Percentiles rank a stretch among this genome's conserved stretches.
Evolutionary conservation across 2,329 filamentous ascomycete genomes (phyloP).

Genomic region (Fusarium nisikadoi): DNA sequence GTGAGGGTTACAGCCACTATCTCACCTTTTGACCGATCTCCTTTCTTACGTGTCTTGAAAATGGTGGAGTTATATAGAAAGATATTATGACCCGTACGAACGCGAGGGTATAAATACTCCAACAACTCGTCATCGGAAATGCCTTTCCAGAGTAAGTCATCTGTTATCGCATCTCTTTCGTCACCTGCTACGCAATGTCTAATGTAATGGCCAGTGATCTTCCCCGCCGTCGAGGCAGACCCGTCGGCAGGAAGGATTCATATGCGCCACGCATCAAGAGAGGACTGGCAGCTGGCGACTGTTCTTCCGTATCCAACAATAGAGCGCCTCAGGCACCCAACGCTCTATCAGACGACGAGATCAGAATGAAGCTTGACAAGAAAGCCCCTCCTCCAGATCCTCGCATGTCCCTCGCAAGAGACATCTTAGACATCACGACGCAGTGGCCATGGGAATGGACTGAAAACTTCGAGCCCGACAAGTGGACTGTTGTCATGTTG

Average conservation of each 20-base stretch:
- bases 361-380: neutral
- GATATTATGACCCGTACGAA: neutral
- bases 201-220: neutral
- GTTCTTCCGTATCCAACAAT: neutral
- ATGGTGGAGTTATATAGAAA: neutral
- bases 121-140: rapidly evolving
- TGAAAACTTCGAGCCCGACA: neutral
- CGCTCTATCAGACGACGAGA: neutral
- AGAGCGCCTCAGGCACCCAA: neutral
- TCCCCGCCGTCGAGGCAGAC: neutral
- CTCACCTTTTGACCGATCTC: neutral
- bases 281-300: neutral
- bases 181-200: neutral
- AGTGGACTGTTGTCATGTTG: neutral
- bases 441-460: neutral
- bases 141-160: neutral
- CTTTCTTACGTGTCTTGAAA: neutral
- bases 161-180: too few species aligned
- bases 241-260: neutral
- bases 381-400: neutral
- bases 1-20: neutral
- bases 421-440: neutral
- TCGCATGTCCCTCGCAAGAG: neutral
- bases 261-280: neutral
- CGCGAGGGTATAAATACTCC: neutral